Evolutionary conservation across 306 rosid genomes (phyloP), one percentile per base, ranked within the genome.

Genomic region (Casuarina cunninghamiana): DNA sequence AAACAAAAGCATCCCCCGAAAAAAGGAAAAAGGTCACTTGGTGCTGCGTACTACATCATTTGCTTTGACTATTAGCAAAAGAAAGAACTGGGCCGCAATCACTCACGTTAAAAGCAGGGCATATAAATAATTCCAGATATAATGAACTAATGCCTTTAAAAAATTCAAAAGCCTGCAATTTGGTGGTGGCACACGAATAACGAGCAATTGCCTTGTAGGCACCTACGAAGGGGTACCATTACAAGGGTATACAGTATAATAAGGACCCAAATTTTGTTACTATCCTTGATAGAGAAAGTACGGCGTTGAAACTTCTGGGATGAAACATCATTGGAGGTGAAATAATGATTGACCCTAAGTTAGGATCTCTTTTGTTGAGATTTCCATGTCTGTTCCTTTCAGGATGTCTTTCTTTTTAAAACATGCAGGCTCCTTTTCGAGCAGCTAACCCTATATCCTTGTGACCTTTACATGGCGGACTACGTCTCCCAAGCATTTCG

Each of bases 301-400:
- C 32, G 32, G 0, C 0, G 32, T 26, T 26, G 32, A 26, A 26
- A 26, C 1, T 26, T 26, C 32, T 26, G 32, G 32, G 37, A 62
- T 35, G 69, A 62, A 37, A 12, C 44, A 37, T 62, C 43, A 62
- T 53, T 12, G 43, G n/a, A 35, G 21, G 3, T 32, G 5, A 42
- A 44, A 69, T n/a, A 72, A 62, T 79, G 73, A 72, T 79, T 79
- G 67, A 46, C 39, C 19, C 58, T 16, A 16, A 7, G 45, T 16
- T 49, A 37, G 5, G 51, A 41, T 19, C 46, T 38, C 1, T n/a
- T 71, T 72, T 46, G 0, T 61, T 13, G 77, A 72, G 77, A 51
- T 61, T 38, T 77, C 71, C 67, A 32, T 72, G 61, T 11, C 32
- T 32, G 38, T 8, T 37, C n/a, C 21, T 35, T 62, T 13, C 6